phyloP scores from a whole-genome alignment of 2,329 filamentous ascomycete genomes.

The Biscogniauxia mediterranea region DNA sequence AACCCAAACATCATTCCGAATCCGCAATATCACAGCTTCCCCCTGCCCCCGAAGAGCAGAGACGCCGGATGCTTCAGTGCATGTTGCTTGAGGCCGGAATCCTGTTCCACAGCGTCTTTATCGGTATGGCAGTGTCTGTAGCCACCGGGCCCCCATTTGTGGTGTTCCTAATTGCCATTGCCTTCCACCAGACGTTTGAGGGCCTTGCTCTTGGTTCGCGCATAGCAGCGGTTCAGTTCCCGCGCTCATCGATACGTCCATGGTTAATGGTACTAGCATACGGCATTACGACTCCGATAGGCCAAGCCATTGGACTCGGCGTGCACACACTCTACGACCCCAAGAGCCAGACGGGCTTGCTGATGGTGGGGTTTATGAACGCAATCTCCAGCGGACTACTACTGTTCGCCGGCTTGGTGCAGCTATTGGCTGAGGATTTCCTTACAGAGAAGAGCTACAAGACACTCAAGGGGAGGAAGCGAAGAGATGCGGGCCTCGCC shows the following conservation, averaged over 20 bases:
- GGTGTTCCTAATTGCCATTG: conserved; percentile 76
- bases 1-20: conserved; percentile 23
- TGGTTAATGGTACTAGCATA: conserved; percentile 82
- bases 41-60: conserved; percentile 54
- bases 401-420: conserved; percentile 79
- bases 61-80: conserved; percentile 71
- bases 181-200: conserved; percentile 86
- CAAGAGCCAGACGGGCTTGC: conserved; percentile 68
- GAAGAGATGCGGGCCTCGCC: conserved; percentile 61
- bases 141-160: conserved; percentile 76
- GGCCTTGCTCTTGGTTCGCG: conserved; percentile 81
- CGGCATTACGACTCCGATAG: conserved; percentile 74
- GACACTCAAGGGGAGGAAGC: conserved; percentile 58
- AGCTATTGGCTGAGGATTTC: conserved; percentile 83
- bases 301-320: conserved; percentile 77
- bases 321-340: conserved; percentile 81
- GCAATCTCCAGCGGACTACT: conserved; percentile 78
- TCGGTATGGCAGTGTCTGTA: conserved; percentile 82
- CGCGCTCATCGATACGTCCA: conserved; percentile 68
- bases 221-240: conserved; percentile 80
- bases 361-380: conserved; percentile 87
- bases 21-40: conserved; percentile 28
- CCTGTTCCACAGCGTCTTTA: conserved; percentile 81
- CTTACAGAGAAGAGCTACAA: conserved; percentile 72
- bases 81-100: conserved; percentile 80